phyloP scores from a whole-genome alignment of 2,329 filamentous ascomycete genomes.

The Aspergillus ustus region DNA sequence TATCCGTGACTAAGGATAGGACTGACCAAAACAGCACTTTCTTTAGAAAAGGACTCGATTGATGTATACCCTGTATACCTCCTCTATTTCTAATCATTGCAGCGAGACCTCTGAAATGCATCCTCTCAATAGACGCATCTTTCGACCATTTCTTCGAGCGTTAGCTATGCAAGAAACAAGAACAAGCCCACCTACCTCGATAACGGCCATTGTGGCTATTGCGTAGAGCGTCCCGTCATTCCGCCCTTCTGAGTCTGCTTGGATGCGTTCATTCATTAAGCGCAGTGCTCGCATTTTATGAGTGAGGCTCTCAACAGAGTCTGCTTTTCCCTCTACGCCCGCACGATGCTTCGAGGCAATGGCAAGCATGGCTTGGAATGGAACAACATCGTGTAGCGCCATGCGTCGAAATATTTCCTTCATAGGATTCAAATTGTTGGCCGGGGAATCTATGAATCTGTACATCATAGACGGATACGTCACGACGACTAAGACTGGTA shows the following conservation, averaged over 20 bases:
- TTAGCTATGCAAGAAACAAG: constrained; percentile 18
- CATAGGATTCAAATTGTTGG: constrained; percentile 32
- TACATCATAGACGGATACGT: constrained; percentile 43
- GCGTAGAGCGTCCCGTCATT: constrained; percentile 38
- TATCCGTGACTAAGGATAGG: not conserved
- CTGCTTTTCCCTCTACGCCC: constrained; percentile 35
- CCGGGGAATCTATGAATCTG: constrained; percentile 33
- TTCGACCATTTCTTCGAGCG: constrained; percentile 39
- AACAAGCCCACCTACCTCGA: constrained; percentile 32
- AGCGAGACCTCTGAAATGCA: constrained; percentile 35
- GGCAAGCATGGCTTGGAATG: constrained; percentile 41
- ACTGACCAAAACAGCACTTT: constrained; percentile 39
- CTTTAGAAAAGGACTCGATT: constrained; percentile 34
- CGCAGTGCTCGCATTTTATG: constrained; percentile 39
- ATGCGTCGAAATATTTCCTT: constrained; percentile 37
- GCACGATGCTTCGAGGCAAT: constrained; percentile 39
- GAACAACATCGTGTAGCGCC: constrained; percentile 34
- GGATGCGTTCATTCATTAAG: constrained; percentile 36
- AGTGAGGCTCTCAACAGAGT: constrained; percentile 38
- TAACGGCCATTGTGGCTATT: constrained; percentile 39
- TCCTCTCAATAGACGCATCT: constrained; percentile 35
- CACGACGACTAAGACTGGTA: constrained; percentile 33
- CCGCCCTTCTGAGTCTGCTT: constrained; percentile 28
- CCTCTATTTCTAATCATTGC: constrained; percentile 35
- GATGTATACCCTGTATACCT: constrained; percentile 35